phyloP scores from a whole-genome alignment of 441 rosid species.

The Gossypium trilobum region DNA sequence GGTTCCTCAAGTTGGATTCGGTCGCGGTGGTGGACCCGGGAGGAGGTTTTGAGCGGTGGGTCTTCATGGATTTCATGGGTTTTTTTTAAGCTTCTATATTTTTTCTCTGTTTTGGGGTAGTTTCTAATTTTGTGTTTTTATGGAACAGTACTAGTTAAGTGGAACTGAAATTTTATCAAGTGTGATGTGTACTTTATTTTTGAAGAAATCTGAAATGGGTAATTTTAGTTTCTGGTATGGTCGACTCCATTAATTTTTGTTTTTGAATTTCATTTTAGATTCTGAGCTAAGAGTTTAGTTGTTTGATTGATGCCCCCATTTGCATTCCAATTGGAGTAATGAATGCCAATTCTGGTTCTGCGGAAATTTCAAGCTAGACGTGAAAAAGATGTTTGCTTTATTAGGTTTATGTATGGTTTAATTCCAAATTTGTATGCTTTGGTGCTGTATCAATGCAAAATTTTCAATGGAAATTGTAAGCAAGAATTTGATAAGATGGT shows the following conservation, averaged over 20 bases:
- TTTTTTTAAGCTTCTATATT: neutral
- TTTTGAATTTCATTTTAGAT: neutral
- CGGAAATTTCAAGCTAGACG: neutral
- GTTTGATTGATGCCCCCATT: neutral
- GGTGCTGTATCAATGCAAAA: neutral
- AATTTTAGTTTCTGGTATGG: neutral
- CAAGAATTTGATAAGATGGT: neutral
- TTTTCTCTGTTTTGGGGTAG: neutral
- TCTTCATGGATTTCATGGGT: neutral
- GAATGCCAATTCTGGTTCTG: neutral
- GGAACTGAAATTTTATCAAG: neutral
- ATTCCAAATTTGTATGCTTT: neutral
- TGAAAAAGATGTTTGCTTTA: neutral
- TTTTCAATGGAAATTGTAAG: neutral
- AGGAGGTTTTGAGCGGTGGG: constrained; percentile 29
- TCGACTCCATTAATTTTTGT: neutral
- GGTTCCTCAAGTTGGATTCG: constrained; percentile 14
- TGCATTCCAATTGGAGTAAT: neutral
- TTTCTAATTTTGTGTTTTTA: neutral
- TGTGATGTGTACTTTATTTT: neutral
- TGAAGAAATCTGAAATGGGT: neutral
- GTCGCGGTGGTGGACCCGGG: constrained; percentile 29
- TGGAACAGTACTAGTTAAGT: neutral
- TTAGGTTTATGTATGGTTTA: neutral
- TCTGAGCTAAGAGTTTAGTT: neutral